Evolutionary conservation across 2,329 filamentous ascomycete genomes (phyloP).

Genomic region (Fusarium tupiense): DNA sequence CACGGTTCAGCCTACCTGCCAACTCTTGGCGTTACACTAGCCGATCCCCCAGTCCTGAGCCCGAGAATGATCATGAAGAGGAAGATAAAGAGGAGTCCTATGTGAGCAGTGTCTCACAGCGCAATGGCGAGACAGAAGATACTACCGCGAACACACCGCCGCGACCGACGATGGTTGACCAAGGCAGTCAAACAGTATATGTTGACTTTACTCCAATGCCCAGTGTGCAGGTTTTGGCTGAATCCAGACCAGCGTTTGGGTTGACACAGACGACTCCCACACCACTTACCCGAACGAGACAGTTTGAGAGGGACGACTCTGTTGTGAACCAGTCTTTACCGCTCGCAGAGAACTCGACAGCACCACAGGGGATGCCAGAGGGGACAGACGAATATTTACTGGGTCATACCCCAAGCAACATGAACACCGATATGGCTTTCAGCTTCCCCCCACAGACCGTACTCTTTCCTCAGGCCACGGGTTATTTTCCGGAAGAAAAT

Average conservation of each 20-base stretch:
- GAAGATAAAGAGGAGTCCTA: constrained; percentile 13
- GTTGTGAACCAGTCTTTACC: constrained; percentile 19
- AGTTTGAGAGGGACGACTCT: constrained; percentile 11
- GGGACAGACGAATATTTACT: constrained; percentile 16
- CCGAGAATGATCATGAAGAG: constrained; percentile 47
- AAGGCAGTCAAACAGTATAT: constrained; percentile 49
- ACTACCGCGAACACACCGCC: constrained; percentile 31
- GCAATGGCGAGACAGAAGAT: constrained; percentile 17
- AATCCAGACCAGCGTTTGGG: constrained; percentile 37
- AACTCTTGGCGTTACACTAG: constrained; percentile 79
- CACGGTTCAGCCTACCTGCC: constrained; percentile 73
- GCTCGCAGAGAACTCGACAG: constrained; percentile 11
- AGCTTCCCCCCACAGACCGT: constrained; percentile 30
- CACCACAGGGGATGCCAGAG: constrained; percentile 2
- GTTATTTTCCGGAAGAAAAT: constrained; percentile 18
- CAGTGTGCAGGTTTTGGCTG: constrained; percentile 44
- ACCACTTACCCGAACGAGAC: constrained; percentile 37
- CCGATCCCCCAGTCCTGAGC: constrained; percentile 75
- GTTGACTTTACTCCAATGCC: constrained; percentile 42
- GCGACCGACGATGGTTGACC: constrained; percentile 48
- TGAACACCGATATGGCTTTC: constrained; percentile 26
- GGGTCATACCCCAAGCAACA: constrained; percentile 13
- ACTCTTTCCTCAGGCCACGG: constrained; percentile 28
- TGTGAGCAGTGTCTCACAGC: not conserved
- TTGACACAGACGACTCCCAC: constrained; percentile 40